Evolutionary conservation across 2,329 filamentous ascomycete species (phyloP).

Genomic region (Orbilia quercus): DNA sequence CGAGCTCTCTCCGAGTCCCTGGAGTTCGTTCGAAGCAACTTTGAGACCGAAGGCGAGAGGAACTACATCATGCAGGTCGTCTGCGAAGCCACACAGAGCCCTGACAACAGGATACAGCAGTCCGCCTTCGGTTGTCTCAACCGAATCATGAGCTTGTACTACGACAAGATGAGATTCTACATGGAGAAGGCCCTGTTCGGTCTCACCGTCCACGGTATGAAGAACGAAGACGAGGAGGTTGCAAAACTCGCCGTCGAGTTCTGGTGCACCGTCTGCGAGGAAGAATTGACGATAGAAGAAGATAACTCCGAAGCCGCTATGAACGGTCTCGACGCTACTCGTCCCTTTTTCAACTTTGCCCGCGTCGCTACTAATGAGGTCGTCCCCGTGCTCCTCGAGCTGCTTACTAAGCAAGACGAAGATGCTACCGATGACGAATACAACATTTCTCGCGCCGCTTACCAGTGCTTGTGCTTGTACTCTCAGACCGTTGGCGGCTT

Average conservation of each 20-base stretch:
- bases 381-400: conserved; percentile 85
- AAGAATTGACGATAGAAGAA: conserved; percentile 97
- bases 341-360: conserved; percentile 95
- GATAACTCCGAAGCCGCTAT: conserved; percentile 78
- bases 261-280: conserved; percentile 99
- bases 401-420: conserved; percentile 97
- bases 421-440: conserved; percentile 97
- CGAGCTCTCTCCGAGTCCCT: conserved; percentile 94
- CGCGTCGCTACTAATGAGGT: conserved; percentile 93
- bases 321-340: conserved; percentile 73
- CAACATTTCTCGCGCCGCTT: conserved; percentile 92
- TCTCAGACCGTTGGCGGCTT: conserved; percentile 87
- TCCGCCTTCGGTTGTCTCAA: conserved; percentile 97
- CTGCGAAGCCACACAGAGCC: conserved; percentile 96
- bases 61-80: conserved; percentile 99
- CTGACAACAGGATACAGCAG: conserved; percentile 90
- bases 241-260: conserved; percentile 98
- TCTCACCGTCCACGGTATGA: conserved; percentile 97
- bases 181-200: conserved; percentile 99
- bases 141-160: conserved; percentile 98
- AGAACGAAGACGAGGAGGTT: conserved; percentile 96
- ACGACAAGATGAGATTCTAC: conserved; percentile 99
- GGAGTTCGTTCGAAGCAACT: conserved; percentile 97
- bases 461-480: conserved; percentile 96
- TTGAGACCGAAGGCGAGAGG: conserved; percentile 97